phyloP scores from a whole-genome alignment of 2,329 filamentous ascomycete species.

The Gyromitra esculenta region DNA sequence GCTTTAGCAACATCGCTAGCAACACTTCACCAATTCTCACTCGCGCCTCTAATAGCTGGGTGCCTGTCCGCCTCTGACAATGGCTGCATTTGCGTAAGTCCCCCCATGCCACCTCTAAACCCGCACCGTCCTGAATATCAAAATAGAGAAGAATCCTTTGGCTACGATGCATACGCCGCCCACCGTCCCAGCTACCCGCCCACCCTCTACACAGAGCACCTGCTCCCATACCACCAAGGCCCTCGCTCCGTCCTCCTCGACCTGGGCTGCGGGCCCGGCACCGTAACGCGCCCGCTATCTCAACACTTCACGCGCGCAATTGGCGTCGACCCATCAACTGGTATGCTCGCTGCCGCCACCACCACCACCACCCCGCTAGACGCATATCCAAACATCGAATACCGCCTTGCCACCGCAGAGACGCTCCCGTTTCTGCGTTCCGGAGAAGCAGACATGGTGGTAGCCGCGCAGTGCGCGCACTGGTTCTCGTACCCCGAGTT shows the following conservation, averaged over 20 bases:
- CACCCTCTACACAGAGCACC: conserved; percentile 64
- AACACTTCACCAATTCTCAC: conserved; percentile 10
- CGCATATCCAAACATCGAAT: conserved; percentile 63
- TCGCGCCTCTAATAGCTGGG: neutral
- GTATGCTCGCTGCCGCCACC: conserved; percentile 68
- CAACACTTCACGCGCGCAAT: conserved; percentile 66
- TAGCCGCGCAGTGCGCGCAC: conserved; percentile 70
- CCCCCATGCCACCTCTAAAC: conserved; percentile 64
- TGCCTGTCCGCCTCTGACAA: conserved; percentile 10
- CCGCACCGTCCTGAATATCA: conserved; percentile 58
- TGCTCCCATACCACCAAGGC: conserved; percentile 67
- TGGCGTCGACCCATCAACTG: conserved; percentile 67
- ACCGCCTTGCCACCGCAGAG: conserved; percentile 67
- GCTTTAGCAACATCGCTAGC: neutral
- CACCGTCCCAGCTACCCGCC: conserved; percentile 70
- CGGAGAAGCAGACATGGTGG: conserved; percentile 65
- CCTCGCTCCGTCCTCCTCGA: conserved; percentile 64
- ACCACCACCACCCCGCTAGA: conserved; percentile 60
- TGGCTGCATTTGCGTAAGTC: conserved; percentile 66
- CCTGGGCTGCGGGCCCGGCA: conserved; percentile 72
- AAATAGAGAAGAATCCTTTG: conserved; percentile 24
- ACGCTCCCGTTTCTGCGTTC: conserved; percentile 65
- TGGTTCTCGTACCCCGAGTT: conserved; percentile 71
- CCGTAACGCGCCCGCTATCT: conserved; percentile 67
- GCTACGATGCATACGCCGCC: conserved; percentile 64